Conservation (phyloP, 2,329 filamentous ascomycete genomes). For the Aureobasidium lini region DNA sequence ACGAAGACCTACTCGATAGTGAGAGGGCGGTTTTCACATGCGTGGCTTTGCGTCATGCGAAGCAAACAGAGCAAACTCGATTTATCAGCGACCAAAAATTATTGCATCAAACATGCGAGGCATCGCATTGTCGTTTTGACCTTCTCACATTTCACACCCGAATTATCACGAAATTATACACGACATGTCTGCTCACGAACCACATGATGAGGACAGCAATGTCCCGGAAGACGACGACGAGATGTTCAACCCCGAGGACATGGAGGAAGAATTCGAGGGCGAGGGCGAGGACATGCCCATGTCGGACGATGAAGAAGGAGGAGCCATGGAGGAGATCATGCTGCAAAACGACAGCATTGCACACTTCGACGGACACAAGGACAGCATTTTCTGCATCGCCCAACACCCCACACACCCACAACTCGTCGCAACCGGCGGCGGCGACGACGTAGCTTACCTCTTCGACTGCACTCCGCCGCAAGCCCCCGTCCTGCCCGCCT, state of each 20-base stretch:
- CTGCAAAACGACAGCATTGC: slow-evolving; percentile 88
- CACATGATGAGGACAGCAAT: slow-evolving; percentile 11
- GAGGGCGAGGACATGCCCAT: slow-evolving; percentile 68
- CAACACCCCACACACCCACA: slow-evolving; percentile 75
- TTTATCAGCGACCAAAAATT: slow-evolving; percentile 11
- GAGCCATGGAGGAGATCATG: slow-evolving; percentile 58
- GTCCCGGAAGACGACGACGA: slow-evolving; percentile 52
- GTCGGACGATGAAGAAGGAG: slow-evolving; percentile 61
- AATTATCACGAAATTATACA: neutral
- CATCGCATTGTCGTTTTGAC: neutral
- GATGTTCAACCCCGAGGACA: slow-evolving; percentile 68
- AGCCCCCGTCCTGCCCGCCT: slow-evolving; percentile 63
- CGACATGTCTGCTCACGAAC: slow-evolving; percentile 14
- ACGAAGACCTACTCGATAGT: neutral
- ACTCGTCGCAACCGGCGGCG: slow-evolving; percentile 81
- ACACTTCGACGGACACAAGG: slow-evolving; percentile 83
- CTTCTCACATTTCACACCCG: neutral
- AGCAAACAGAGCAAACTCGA: slow-evolving; percentile 12
- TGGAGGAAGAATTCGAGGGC: slow-evolving; percentile 55
- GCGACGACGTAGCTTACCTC: slow-evolving; percentile 78
- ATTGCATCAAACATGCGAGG: neutral
- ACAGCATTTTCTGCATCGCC: slow-evolving; percentile 91
- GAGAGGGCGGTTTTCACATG: neutral
- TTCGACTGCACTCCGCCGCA: slow-evolving; percentile 62
- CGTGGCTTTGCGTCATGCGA: slow-evolving; percentile 4